A percentile compares a stretch with the other conserved stretches of the same genome.
Conservation (phyloP, 495 filamentous ascomycete species). For the Daldinia concentrica region DNA sequence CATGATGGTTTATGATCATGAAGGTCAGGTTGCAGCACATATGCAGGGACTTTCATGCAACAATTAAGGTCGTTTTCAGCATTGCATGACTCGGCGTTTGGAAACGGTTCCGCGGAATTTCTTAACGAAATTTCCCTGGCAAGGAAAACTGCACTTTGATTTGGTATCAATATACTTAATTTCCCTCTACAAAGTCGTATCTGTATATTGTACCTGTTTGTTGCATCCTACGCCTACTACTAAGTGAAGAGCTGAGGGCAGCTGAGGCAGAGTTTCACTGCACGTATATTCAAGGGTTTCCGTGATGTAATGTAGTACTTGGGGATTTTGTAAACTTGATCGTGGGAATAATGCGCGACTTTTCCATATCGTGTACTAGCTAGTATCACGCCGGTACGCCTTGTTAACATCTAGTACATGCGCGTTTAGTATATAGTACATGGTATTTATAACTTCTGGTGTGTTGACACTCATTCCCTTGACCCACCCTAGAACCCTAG, state of each 20-base stretch:
- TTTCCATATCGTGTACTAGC: constrained; percentile 4
- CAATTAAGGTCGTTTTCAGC: constrained; percentile 25
- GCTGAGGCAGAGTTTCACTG: not conserved
- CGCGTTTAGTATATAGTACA: constrained; percentile 38
- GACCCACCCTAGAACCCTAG: not conserved
- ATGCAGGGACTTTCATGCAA: constrained; percentile 32
- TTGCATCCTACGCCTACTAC: not conserved
- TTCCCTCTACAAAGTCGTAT: constrained; percentile 5
- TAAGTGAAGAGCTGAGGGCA: not conserved
- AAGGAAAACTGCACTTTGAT: constrained; percentile 8
- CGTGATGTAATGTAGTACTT: constrained; percentile 18
- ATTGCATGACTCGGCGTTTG: constrained; percentile 43
- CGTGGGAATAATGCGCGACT: not conserved
- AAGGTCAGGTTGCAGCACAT: constrained; percentile 32
- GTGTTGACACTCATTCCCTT: not conserved
- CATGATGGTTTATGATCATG: not conserved
- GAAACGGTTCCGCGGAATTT: constrained; percentile 15
- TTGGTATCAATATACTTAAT: constrained; percentile 18
- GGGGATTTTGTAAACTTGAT: constrained; percentile 13
- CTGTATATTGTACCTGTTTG: constrained; percentile 2
- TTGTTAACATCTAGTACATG: constrained; percentile 24
- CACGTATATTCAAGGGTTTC: not conserved
- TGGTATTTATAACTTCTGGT: constrained; percentile 3
- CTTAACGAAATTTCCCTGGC: not conserved
- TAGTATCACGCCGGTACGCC: constrained; percentile 1